Evolutionary conservation across 73 alveolate species (phyloP).

Genomic region (Symbiodinium natans): DNA sequence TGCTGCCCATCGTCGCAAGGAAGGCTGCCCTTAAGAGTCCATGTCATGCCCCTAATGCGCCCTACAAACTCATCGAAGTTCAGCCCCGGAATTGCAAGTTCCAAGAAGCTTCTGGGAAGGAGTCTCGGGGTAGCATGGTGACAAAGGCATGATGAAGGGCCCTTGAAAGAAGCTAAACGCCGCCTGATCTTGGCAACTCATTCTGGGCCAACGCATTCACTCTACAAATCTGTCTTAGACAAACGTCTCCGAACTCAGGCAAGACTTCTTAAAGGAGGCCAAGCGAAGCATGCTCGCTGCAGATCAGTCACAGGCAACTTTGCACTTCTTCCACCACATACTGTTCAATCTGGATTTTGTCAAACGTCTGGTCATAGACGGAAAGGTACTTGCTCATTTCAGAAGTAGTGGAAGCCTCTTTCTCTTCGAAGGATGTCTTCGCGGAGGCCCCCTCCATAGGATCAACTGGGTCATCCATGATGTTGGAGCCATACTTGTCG

Average conservation of each 20-base stretch:
- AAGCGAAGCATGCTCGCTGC: too few species aligned
- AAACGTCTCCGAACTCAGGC: too few species aligned
- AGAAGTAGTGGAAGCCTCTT: not conserved
- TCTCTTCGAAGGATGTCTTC: constrained; percentile 4
- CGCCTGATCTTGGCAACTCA: too few species aligned
- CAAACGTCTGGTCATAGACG: constrained; percentile 65
- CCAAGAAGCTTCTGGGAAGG: too few species aligned
- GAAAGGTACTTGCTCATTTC: not conserved
- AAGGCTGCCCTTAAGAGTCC: constrained; percentile 1
- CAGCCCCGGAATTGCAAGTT: too few species aligned
- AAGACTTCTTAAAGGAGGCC: too few species aligned
- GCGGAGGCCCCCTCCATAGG: not conserved
- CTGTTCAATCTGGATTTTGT: constrained; percentile 29
- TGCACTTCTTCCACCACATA: constrained; percentile 43
- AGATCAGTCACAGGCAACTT: not conserved
- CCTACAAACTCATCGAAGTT: too few species aligned
- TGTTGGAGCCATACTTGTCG: not conserved
- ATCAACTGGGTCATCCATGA: not conserved
- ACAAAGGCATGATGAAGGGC: too few species aligned
- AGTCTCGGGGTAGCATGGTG: too few species aligned
- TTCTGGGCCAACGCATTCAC: too few species aligned
- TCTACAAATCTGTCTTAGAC: too few species aligned
- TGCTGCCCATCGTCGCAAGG: not conserved
- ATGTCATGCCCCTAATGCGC: not conserved
- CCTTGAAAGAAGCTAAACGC: too few species aligned